Percentiles rank a stretch among this genome's conserved stretches.
These are phyloP conservation scores for Penicillium sp. DNA, from an alignment of 2,329 filamentous ascomycete species.

Conservation along the genomic window DNA sequence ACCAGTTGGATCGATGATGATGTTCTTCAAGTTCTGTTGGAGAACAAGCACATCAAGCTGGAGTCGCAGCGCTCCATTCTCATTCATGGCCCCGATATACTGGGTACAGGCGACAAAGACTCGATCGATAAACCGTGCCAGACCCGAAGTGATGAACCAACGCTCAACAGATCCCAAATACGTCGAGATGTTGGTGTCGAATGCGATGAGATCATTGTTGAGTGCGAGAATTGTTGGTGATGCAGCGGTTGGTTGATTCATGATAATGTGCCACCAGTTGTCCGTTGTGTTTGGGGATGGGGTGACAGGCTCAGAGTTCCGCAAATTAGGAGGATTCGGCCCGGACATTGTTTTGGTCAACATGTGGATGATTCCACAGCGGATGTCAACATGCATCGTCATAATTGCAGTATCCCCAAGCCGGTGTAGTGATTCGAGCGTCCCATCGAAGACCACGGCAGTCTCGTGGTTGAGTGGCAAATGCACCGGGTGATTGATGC, in stretches of 20 bases:
- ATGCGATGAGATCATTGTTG: slow-evolving; percentile 73
- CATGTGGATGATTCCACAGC: slow-evolving; percentile 75
- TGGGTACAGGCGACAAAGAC: slow-evolving; percentile 65
- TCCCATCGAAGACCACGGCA: slow-evolving; percentile 76
- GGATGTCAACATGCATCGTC: slow-evolving; percentile 79
- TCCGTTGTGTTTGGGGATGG: slow-evolving; percentile 61
- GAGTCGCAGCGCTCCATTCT: slow-evolving; percentile 73
- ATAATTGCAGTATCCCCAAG: slow-evolving; percentile 70
- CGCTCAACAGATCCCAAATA: slow-evolving; percentile 65
- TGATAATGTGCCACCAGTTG: slow-evolving; percentile 47
- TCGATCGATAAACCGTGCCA: slow-evolving; percentile 68
- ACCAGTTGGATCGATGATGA: slow-evolving; percentile 45
- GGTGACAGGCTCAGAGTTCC: slow-evolving; percentile 34
- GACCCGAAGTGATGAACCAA: slow-evolving; percentile 64
- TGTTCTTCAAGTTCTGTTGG: slow-evolving; percentile 92
- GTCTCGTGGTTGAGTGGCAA: slow-evolving; percentile 81
- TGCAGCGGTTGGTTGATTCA: slow-evolving; percentile 36
- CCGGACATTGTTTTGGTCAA: slow-evolving; percentile 57
- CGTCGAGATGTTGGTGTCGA: slow-evolving; percentile 70
- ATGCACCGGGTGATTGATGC: slow-evolving; percentile 56
- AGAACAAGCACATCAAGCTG: slow-evolving; percentile 88
- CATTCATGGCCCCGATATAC: slow-evolving; percentile 73
- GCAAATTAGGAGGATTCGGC: slow-evolving; percentile 39
- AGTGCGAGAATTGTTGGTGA: slow-evolving; percentile 66
- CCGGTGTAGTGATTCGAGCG: slow-evolving; percentile 71